phyloP scores from a whole-genome alignment of 495 filamentous ascomycete species.

The Xylaria intraflava region DNA sequence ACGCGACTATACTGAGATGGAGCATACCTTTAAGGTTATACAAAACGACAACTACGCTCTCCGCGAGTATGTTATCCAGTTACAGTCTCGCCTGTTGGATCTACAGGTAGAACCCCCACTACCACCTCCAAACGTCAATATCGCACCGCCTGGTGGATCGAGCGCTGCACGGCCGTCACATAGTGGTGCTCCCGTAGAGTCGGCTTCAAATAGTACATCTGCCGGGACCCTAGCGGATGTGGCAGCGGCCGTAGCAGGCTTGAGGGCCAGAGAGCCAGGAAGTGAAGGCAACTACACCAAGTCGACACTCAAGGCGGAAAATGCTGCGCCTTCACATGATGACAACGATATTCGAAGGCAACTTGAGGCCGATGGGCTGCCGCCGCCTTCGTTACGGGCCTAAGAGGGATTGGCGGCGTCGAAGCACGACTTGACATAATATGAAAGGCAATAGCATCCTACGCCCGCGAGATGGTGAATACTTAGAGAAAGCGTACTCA shows the following conservation, averaged over 20 bases:
- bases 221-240: conserved; percentile 27
- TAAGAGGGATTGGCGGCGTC: no score
- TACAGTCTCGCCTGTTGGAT: conserved; percentile 86
- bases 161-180: conserved; percentile 41
- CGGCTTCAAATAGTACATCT: conserved; percentile 13
- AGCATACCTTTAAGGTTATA: conserved; percentile 63
- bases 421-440: no score
- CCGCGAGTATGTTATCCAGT: conserved; percentile 81
- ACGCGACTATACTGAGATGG: conserved; percentile 61
- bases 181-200: conserved; percentile 13
- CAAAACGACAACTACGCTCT: conserved; percentile 84
- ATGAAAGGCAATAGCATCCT: not conserved
- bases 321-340: conserved; percentile 30
- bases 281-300: conserved; percentile 21
- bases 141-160: conserved; percentile 30
- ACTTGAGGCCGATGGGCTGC: conserved; percentile 26
- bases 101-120: conserved; percentile 75
- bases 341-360: conserved; percentile 36
- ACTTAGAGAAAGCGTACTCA: not conserved
- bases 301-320: conserved; percentile 19
- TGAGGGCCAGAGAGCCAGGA: conserved; percentile 20
- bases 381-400: conserved; percentile 22
- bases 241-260: conserved; percentile 25
- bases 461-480: not conserved
- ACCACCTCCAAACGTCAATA: conserved; percentile 53